phyloP scores from a whole-genome alignment of 306 rosid genomes.

The Pterocarpus macrocarpus region DNA sequence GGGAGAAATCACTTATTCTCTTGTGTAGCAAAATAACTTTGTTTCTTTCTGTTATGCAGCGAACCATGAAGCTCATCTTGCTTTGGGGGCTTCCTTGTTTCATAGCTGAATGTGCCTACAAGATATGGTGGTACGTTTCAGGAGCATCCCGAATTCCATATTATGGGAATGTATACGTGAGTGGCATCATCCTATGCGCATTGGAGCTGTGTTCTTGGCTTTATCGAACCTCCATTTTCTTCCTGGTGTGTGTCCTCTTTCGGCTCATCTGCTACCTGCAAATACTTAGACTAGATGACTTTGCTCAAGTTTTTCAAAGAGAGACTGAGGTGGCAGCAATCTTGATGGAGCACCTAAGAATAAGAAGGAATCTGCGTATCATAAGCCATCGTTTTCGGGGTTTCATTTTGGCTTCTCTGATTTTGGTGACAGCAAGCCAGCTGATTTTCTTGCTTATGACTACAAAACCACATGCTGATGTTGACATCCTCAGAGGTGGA shows the following conservation, averaged over 20 bases:
- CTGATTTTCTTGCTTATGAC: constrained; percentile 69
- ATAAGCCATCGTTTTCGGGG: constrained; percentile 87
- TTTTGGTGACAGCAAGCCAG: constrained; percentile 86
- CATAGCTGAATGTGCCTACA: constrained; percentile 71
- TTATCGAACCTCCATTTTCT: constrained; percentile 85
- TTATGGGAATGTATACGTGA: constrained; percentile 64
- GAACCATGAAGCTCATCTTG: constrained; percentile 66
- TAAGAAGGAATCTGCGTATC: constrained; percentile 66
- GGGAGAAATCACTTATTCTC: neutral
- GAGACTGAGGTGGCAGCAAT: constrained; percentile 75
- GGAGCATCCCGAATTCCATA: constrained; percentile 73
- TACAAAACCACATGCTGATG: constrained; percentile 61
- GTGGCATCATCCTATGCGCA: constrained; percentile 58
- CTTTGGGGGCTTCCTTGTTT: constrained; percentile 70
- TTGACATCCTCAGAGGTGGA: constrained; percentile 77
- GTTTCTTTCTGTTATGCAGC: constrained; percentile 58
- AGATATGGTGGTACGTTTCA: constrained; percentile 89
- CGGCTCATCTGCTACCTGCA: constrained; percentile 78
- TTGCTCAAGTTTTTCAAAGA: constrained; percentile 66
- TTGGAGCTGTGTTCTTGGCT: constrained; percentile 89
- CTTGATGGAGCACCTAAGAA: constrained; percentile 71
- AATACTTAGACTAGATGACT: constrained; percentile 74
- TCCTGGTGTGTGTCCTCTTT: constrained; percentile 79
- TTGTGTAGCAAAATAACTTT: constrained; percentile 1
- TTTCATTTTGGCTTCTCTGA: constrained; percentile 72